These are phyloP conservation scores for Nannochloropsis granulata DNA, from an alignment of 108 stramenopile genomes.

Conservation along the genomic window DNA sequence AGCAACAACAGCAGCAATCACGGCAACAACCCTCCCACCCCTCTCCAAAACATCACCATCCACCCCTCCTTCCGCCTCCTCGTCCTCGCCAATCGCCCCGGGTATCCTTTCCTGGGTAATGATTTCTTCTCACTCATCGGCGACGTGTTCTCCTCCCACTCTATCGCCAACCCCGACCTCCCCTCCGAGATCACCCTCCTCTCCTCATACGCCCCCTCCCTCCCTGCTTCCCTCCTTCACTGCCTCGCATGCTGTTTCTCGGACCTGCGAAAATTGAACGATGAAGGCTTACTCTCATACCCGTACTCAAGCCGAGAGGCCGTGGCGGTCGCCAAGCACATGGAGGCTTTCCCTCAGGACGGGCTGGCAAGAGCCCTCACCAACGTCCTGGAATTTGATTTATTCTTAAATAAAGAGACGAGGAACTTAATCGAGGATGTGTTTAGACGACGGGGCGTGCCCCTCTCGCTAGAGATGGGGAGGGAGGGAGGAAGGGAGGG, in stretches of 20 bases:
- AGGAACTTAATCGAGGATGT: neutral
- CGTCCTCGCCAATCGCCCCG: conserved; percentile 69
- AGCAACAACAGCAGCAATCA: neutral
- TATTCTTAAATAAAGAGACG: neutral
- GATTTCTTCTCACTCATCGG: conserved; percentile 54
- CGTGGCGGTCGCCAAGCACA: conserved; percentile 58
- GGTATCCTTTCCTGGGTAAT: conserved; percentile 76
- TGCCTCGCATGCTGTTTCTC: conserved; percentile 46
- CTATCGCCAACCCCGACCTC: conserved; percentile 47
- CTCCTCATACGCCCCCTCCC: conserved; percentile 44
- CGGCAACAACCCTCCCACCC: neutral
- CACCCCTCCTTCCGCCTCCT: conserved; percentile 25
- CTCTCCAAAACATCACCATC: neutral
- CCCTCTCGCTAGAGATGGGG: neutral
- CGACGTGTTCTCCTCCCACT: conserved; percentile 54
- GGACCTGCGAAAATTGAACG: conserved; percentile 47
- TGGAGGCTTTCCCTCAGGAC: conserved; percentile 56
- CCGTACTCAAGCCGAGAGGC: conserved; percentile 63
- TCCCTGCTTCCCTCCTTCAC: conserved; percentile 28
- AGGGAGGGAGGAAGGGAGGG: neutral
- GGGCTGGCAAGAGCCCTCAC: conserved; percentile 46
- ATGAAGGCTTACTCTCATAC: conserved; percentile 53
- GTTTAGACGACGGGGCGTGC: neutral
- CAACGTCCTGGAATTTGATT: conserved; percentile 49
- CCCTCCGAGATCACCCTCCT: conserved; percentile 49